Evolutionary conservation across 2,329 filamentous ascomycete species (phyloP).

Genomic region (Penicillium sp.): DNA sequence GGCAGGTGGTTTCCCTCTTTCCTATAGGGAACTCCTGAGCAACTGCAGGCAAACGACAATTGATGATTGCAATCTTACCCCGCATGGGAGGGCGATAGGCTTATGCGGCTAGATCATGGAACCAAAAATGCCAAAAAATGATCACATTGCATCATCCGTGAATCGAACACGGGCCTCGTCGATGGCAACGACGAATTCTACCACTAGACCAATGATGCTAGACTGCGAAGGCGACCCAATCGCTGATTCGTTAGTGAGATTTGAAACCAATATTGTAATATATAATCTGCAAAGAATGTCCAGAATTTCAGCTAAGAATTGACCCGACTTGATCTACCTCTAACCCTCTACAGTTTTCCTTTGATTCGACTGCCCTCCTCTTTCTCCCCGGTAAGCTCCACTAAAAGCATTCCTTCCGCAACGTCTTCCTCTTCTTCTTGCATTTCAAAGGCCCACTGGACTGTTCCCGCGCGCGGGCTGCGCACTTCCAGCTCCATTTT

Average conservation of each 20-base stretch:
- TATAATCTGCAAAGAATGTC: background rate
- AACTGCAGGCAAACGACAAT: too few species aligned
- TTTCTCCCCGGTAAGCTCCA: slow-evolving; percentile 40
- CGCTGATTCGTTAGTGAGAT: slow-evolving; percentile 6
- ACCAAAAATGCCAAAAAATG: slow-evolving; percentile 2
- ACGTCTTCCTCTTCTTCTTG: slow-evolving; percentile 50
- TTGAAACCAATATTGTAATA: background rate
- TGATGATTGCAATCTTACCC: too few species aligned
- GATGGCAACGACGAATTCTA: slow-evolving; percentile 44
- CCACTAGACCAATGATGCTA: slow-evolving; percentile 42
- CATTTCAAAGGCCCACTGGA: slow-evolving; percentile 49
- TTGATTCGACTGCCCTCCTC: slow-evolving; percentile 18
- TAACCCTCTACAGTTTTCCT: slow-evolving; percentile 17
- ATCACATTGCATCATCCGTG: slow-evolving; percentile 36
- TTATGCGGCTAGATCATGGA: background rate
- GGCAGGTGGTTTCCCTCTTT: too few species aligned
- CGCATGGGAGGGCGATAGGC: too few species aligned
- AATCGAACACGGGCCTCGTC: slow-evolving; percentile 45
- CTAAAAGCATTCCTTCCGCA: slow-evolving; percentile 49
- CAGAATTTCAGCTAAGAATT: too few species aligned
- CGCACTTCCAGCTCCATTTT: slow-evolving; percentile 65
- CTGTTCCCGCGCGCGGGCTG: slow-evolving; percentile 42
- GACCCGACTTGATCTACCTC: too few species aligned
- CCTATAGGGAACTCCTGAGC: too few species aligned
- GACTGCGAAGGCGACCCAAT: background rate